phyloP scores from a whole-genome alignment of 2,329 filamentous ascomycete species.

The Stachybotrys chartarum region DNA sequence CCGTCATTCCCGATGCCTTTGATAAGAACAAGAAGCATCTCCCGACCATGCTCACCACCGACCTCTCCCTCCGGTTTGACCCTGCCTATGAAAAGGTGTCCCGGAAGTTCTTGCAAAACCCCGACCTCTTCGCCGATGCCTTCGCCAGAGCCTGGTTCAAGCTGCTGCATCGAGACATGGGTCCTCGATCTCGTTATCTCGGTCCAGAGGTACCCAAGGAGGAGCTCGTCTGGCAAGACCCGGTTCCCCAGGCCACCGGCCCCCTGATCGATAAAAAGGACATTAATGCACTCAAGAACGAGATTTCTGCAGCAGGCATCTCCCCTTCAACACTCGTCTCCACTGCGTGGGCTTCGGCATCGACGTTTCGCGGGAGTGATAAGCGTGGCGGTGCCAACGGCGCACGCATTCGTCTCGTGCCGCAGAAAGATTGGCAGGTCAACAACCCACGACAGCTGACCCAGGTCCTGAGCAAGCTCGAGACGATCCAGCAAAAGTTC shows the following conservation, averaged over 20 bases:
- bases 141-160: conserved; percentile 78
- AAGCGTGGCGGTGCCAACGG: conserved; percentile 81
- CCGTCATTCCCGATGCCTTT: conserved; percentile 64
- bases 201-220: conserved; percentile 69
- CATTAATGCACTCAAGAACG: conserved; percentile 57
- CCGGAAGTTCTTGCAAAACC: conserved; percentile 60
- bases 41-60: conserved; percentile 71
- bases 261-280: conserved; percentile 54
- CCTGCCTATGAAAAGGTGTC: conserved; percentile 70
- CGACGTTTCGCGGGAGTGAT: conserved; percentile 67
- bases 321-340: conserved; percentile 57
- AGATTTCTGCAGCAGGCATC: conserved; percentile 51
- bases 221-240: conserved; percentile 68
- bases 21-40: conserved; percentile 64
- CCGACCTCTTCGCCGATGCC: conserved; percentile 59
- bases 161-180: conserved; percentile 74
- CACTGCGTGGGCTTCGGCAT: conserved; percentile 62
- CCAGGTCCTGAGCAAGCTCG: conserved; percentile 54
- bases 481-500: conserved; percentile 60
- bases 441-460: conserved; percentile 65
- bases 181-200: conserved; percentile 62
- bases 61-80: conserved; percentile 66
- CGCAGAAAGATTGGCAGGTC: conserved; percentile 64
- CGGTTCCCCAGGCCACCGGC: conserved; percentile 49
- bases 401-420: conserved; percentile 66